Evolutionary conservation across 371 early-diverging fungal species (phyloP).

Genomic region (Gilbertella persicaria): DNA sequence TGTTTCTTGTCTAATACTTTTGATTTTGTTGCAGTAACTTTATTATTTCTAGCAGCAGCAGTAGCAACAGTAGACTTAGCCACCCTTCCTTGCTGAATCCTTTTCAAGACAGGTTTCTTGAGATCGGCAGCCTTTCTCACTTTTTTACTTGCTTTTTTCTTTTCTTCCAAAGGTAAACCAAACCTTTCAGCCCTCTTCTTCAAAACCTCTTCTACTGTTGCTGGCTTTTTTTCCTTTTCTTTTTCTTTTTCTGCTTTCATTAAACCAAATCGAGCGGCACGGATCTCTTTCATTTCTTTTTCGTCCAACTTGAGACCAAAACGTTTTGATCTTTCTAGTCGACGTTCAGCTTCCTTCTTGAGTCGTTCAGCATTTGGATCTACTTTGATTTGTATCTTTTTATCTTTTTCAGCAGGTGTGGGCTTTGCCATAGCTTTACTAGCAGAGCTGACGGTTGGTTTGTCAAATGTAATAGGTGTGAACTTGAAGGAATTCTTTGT

Average conservation of each 20-base stretch:
- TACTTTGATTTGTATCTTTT: slow-evolving; percentile 12
- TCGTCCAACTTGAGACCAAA: slow-evolving; percentile 53
- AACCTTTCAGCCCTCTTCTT: slow-evolving; percentile 58
- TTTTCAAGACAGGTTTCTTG: slow-evolving; percentile 2
- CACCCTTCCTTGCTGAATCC: not conserved
- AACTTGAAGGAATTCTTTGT: slow-evolving; percentile 38
- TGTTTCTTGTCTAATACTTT: slow-evolving; percentile 6
- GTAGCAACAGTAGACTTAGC: not conserved
- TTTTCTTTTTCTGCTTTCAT: not conserved
- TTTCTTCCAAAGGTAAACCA: slow-evolving; percentile 26
- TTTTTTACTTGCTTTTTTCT: not conserved
- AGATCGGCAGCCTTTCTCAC: not conserved
- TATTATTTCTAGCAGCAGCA: not conserved
- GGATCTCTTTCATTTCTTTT: slow-evolving; percentile 38
- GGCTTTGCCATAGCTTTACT: not conserved
- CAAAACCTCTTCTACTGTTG: slow-evolving; percentile 27
- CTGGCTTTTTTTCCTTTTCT: not conserved
- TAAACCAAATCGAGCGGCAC: slow-evolving; percentile 43
- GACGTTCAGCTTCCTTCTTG: slow-evolving; percentile 15
- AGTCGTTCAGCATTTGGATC: slow-evolving; percentile 12
- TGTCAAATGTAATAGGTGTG: slow-evolving; percentile 34
- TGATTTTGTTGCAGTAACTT: slow-evolving; percentile 1
- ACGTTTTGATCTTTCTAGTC: slow-evolving; percentile 53
- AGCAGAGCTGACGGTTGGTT: not conserved
- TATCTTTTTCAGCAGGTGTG: slow-evolving; percentile 1